These are phyloP conservation scores for Fusarium gaditjirri DNA, from an alignment of 2,329 filamentous ascomycete genomes.

Conservation along the genomic window DNA sequence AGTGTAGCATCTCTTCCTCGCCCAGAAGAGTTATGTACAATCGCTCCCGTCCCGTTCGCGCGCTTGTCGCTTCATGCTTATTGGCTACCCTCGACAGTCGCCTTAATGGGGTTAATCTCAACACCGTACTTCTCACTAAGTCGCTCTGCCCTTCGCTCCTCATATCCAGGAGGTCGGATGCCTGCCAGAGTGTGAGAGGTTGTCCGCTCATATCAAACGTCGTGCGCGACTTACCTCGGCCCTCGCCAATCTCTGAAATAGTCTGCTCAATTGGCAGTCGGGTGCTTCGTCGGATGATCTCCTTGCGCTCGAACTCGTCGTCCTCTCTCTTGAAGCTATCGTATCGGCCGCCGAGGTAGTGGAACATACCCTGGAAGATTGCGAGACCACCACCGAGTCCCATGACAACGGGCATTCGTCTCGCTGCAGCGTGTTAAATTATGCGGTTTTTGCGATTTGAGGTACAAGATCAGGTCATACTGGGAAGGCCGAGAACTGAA, in stretches of 20 bases:
- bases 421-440: conserved; percentile 45
- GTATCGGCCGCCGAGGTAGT: conserved; percentile 74
- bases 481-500: conserved; percentile 74
- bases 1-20: conserved; percentile 51
- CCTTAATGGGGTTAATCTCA: conserved; percentile 76
- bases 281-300: conserved; percentile 77
- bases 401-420: conserved; percentile 74
- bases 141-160: conserved; percentile 82
- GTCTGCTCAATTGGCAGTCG: conserved; percentile 82
- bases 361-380: conserved; percentile 69
- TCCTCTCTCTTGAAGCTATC: conserved; percentile 64
- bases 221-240: conserved; percentile 72
- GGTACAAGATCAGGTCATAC: conserved; percentile 72
- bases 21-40: conserved; percentile 53
- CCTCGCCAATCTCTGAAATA: conserved; percentile 83
- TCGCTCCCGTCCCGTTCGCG: conserved; percentile 44
- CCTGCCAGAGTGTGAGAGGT: conserved; percentile 60
- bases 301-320: conserved; percentile 80
- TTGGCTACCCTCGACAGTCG: conserved; percentile 58
- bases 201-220: not conserved
- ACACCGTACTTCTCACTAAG: conserved; percentile 90
- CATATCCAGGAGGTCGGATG: conserved; percentile 83
- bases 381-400: conserved; percentile 71
- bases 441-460: conserved; percentile 1
- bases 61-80: conserved; percentile 41